These are phyloP conservation scores for Kazachstania bromeliacearum DNA, from an alignment of 805 yeast species.

Conservation along the genomic window DNA sequence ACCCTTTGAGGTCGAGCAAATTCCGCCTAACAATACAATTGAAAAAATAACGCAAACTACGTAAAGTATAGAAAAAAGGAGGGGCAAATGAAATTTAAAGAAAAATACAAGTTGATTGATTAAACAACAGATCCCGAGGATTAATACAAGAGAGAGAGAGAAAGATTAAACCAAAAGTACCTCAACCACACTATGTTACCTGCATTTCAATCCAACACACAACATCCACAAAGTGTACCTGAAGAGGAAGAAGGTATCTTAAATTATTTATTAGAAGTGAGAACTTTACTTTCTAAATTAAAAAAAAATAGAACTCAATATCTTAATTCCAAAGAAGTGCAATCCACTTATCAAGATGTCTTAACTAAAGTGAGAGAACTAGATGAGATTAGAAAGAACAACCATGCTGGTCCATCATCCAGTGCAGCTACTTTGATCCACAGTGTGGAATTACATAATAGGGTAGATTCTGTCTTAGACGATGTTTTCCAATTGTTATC, in stretches of 20 bases:
- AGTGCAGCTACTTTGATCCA: slow-evolving; percentile 23
- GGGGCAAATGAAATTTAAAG: no score
- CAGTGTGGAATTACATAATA: slow-evolving; percentile 27
- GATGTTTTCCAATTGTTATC: slow-evolving; percentile 85
- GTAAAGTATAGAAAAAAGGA: no score
- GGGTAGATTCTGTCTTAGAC: slow-evolving; percentile 68
- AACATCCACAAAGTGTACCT: slow-evolving; percentile 24
- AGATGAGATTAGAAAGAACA: slow-evolving; percentile 42
- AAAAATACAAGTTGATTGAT: no score
- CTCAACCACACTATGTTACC: neutral
- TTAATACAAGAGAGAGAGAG: neutral
- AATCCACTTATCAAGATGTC: slow-evolving; percentile 48
- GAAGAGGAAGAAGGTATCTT: slow-evolving; percentile 32
- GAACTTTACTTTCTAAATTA: slow-evolving; percentile 36
- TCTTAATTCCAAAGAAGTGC: slow-evolving; percentile 61
- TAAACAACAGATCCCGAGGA: neutral
- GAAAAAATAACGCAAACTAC: no score
- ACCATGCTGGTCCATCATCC: slow-evolving; percentile 10
- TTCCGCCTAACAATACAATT: no score
- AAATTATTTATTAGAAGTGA: slow-evolving; percentile 33
- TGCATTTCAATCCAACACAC: slow-evolving; percentile 1
- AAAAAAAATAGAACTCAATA: slow-evolving; percentile 60
- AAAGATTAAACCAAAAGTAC: neutral
- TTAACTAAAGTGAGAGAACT: slow-evolving; percentile 45
- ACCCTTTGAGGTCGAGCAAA: no score